Conservation (phyloP, 2,329 filamentous ascomycete species). For the Nemania bipapillata region DNA sequence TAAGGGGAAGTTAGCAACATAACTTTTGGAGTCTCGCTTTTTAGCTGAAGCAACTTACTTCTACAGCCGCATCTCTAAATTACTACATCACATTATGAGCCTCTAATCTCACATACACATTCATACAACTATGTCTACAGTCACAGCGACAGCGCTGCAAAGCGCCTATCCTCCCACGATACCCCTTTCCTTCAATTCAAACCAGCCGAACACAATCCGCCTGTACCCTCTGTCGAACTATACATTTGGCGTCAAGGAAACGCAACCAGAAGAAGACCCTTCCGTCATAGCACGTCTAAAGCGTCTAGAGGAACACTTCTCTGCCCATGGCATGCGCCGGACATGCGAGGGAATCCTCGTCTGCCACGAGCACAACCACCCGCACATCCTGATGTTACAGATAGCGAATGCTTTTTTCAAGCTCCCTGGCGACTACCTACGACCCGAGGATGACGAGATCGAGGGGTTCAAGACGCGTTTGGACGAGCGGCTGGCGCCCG, state of each 20-base stretch:
- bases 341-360: slow-evolving; percentile 97
- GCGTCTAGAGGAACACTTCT: slow-evolving; percentile 95
- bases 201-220: slow-evolving; percentile 88
- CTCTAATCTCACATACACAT: neutral
- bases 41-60: too few relatives aligned
- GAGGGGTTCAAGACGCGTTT: slow-evolving; percentile 93
- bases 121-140: slow-evolving; percentile 75
- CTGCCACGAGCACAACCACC: slow-evolving; percentile 98
- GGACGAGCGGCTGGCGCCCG: slow-evolving; percentile 91
- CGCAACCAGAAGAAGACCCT: slow-evolving; percentile 95
- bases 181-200: slow-evolving; percentile 84
- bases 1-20: too few relatives aligned
- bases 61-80: neutral
- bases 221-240: slow-evolving; percentile 97
- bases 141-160: slow-evolving; percentile 78
- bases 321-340: slow-evolving; percentile 90
- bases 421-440: slow-evolving; percentile 93
- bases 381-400: slow-evolving; percentile 98
- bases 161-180: slow-evolving; percentile 81
- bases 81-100: slow-evolving; percentile 20
- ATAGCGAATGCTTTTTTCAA: slow-evolving; percentile 99
- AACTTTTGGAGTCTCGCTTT: too few relatives aligned
- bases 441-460: slow-evolving; percentile 88
- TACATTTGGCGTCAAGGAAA: slow-evolving; percentile 98
- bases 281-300: slow-evolving; percentile 92